A percentile compares a stretch with the other conserved stretches of the same genome.
Evolutionary conservation across 768 basidiomycete species (phyloP).

Genomic region (Lentinula boryana): DNA sequence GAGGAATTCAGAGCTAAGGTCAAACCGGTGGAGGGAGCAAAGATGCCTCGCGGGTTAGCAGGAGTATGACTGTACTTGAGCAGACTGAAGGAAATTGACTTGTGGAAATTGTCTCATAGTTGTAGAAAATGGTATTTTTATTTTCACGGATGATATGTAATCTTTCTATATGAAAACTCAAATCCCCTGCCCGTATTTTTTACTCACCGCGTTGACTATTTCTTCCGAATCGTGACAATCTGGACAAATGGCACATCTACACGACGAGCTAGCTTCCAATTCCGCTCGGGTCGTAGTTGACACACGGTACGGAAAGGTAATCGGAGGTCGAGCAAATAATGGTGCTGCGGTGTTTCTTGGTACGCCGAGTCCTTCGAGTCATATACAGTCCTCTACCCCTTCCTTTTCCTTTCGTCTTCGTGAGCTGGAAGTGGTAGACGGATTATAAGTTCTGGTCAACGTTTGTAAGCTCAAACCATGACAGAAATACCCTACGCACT

Average conservation of each 20-base stretch:
- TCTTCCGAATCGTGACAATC: no score
- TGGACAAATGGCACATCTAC: slow-evolving; percentile 32
- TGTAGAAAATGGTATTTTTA: no score
- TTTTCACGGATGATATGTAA: no score
- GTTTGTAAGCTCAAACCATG: background rate
- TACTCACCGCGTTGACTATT: no score
- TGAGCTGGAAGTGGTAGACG: background rate
- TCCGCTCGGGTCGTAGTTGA: slow-evolving; percentile 38
- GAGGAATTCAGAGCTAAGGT: slow-evolving; percentile 52
- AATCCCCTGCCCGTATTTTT: no score
- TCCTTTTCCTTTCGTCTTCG: background rate
- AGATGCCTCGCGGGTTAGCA: slow-evolving; percentile 46
- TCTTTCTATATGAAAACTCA: background rate
- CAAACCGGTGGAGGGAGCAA: slow-evolving; percentile 39
- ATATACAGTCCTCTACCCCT: background rate
- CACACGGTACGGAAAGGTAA: slow-evolving; percentile 51
- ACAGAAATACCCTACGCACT: slow-evolving; percentile 71
- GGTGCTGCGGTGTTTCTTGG: slow-evolving; percentile 63
- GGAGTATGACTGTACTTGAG: background rate
- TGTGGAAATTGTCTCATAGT: no score
- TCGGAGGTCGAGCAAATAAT: slow-evolving; percentile 54
- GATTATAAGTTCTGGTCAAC: no score
- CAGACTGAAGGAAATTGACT: no score
- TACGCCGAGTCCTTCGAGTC: slow-evolving; percentile 17
- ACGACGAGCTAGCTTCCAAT: slow-evolving; percentile 45